phyloP scores from a whole-genome alignment of 2,329 filamentous ascomycete genomes.

The Fusarium devonianum region DNA sequence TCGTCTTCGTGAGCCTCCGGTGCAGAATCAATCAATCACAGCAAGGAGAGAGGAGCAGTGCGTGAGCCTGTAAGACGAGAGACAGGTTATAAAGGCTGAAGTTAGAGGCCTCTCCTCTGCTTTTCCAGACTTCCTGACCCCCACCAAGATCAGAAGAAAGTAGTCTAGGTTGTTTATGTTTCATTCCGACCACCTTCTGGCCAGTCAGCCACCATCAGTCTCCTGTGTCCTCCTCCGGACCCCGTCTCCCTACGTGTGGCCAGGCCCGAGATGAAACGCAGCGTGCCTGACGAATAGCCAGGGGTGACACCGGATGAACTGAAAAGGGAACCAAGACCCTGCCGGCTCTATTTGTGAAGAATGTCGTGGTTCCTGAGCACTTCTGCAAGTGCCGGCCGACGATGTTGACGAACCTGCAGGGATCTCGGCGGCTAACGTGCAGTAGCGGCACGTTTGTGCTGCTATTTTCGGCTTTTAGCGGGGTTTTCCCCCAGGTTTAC shows the following conservation, averaged over 20 bases:
- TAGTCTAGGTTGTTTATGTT: constrained; percentile 29
- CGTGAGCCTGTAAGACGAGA: constrained; percentile 2
- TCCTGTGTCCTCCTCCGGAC: too few relatives aligned
- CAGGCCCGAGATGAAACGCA: not conserved
- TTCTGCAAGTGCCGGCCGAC: constrained; percentile 4
- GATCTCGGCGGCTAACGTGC: constrained; percentile 37
- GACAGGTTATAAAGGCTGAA: constrained; percentile 30
- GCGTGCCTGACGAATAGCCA: not conserved
- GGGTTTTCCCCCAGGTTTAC: too few relatives aligned
- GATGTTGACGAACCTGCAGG: not conserved
- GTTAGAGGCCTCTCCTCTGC: too few relatives aligned
- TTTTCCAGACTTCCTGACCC: too few relatives aligned
- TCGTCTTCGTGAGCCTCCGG: constrained; percentile 19
- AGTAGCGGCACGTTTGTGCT: constrained; percentile 33
- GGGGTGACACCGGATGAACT: not conserved
- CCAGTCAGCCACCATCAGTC: constrained; percentile 11
- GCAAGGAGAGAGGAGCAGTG: not conserved
- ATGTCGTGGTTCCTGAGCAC: too few relatives aligned
- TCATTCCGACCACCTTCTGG: constrained; percentile 4
- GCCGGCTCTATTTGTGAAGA: too few relatives aligned
- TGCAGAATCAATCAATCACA: constrained; percentile 7
- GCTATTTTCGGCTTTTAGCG: constrained; percentile 29
- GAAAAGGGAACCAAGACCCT: too few relatives aligned
- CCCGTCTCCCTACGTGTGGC: too few relatives aligned
- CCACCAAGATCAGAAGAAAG: constrained; percentile 24